Evolutionary conservation across 805 yeast genomes (phyloP), one percentile per base, ranked within the genome.

Genomic region (Sungouiozyma intestinalis): DNA sequence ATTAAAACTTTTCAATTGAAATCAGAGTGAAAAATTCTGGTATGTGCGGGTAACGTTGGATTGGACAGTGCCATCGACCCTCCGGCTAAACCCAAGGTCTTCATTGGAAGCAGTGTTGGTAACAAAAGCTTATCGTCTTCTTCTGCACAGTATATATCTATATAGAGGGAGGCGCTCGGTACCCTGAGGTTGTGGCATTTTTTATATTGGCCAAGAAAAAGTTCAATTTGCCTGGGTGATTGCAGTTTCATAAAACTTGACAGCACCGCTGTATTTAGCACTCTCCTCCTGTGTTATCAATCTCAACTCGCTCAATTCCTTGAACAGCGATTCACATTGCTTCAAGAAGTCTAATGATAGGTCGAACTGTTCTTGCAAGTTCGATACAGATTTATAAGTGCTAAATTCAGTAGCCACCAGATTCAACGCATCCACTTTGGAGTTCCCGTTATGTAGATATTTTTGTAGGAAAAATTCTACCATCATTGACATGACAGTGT

Each of bases 401-500:
- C 47, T 53, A 37, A 60, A 60, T 44, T 55, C 58, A 3, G 57
- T 44, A 9, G 57, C 46, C 13, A 60, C 50, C 37, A 58, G 45
- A 8, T 53, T 38, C 31, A 58, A 38, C 2, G 65, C 65, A 46
- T 60, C 65, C 5, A 42, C 42, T 45, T 58, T 60, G 8, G 55
- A 51, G 33, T 59, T 56, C 24, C 63, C 63, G 40, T 58, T 61
- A 41, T 61, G 65, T 43, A 61, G 42, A 40, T 49, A 60, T 42
- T 60, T 61, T 45, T 61, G 65, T 32, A 61, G 44, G 43, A 55
- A 61, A 36, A 60, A 60, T 43, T 55, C 60, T 56, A 60, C 56
- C 54, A 61, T 58, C 64, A 61, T 60, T 8, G 65, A 90, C 52
- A 79, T 57, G 13, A 82, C 64, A 1, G 85, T 77, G 53, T 71